Evolutionary conservation across 116 monocot genomes (phyloP), one percentile per base, ranked within the genome.

Genomic region (Papilionanthe hybrid): DNA sequence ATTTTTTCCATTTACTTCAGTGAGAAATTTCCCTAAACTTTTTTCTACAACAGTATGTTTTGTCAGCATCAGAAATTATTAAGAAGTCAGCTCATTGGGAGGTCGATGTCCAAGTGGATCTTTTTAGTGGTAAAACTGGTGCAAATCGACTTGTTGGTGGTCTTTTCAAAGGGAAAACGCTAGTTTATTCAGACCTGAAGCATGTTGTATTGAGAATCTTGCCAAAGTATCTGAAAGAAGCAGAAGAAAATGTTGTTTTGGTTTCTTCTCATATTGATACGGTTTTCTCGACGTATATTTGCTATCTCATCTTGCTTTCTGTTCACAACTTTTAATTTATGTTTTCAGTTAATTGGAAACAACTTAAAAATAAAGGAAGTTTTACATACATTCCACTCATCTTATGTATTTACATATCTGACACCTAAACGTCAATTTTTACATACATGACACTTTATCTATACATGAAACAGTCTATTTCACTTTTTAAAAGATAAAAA

Each of bases 181-280:
- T 87, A 71, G n/a, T 94, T 42, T 98, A 98, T 84, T 91, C 98
- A 55, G 93, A 94, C 83, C 42, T 98, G 78, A 98, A 89, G 49
- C 98, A 98, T 87, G 98, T 98, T 48, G 83, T 98, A 19, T 73
- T 98, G 81, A 94, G 86, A 86, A 93, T 98, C 74, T 66, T 87
- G 78, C 94, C 98, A 0, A 98, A 98, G 81, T 94, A 94, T 91
- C 79, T 86, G 49, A 85, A 87, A 42, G 91, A 93, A 83, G 94
- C 94, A 20, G 86, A 86, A 80, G 94, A 94, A 65, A 90, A 89
- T 81, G 81, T 60, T 41, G 82, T 98, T 81, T 78, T 98, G 75
- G 83, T 98, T 79, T 98, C 98, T 88, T 98, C 98, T 81, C 98
- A 98, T 79, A 91, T 98, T 44, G 98, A 98, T 81, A 94, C 98